Evolutionary conservation across 768 basidiomycete genomes (phyloP), one percentile per base, ranked within the genome.

Genomic region (Tricholoma matsutake): DNA sequence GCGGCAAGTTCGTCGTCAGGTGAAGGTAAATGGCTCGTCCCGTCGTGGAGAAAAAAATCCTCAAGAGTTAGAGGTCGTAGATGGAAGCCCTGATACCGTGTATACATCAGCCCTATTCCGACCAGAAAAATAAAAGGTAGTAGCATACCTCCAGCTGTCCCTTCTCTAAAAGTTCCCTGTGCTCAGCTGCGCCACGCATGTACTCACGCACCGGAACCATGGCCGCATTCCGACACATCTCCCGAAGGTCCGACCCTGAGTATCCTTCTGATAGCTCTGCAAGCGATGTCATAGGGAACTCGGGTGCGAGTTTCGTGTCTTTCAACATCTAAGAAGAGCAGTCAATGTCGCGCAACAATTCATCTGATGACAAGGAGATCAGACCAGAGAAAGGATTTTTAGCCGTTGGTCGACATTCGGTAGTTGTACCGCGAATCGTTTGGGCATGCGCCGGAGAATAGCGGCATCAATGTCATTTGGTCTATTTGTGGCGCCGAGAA

Each of bases 391-490:
- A 18, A 99, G 82, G 62, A 98, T 98, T 72, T 91, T 94, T 56
- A 85, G 75, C 32, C 97, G 82, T 65, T 98, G 95, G 3, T 86
- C 82, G 6, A 74, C 71, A 59, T 91, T 86, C 3, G 97, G 97
- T 14, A 98, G 79, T 5, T 84, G 80, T 60, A 99, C 83, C 1
- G 91, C 83, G 71, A 98, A 98, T 10, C 95, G 92, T 73, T 96
- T 98, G 1, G 97, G 97, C 94, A 99, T 95, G n/a, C 96, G 88
- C n/a, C 92, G 83, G 22, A 94, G 77, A 64, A 95, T 91, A 28
- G 92, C 91, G 1, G 86, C 75, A 69, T 94, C 92, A 58, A 94
- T 45, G 43, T 45, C 43, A 69, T 89, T 89, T 18, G 96, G 95
- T 61, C 96, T 80, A 72, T 99, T 98, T 7, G 96, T 98, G 0